Base-by-base conservation (phyloP, 768 basidiomycete genomes). In the Collybia mongolica region DNA sequence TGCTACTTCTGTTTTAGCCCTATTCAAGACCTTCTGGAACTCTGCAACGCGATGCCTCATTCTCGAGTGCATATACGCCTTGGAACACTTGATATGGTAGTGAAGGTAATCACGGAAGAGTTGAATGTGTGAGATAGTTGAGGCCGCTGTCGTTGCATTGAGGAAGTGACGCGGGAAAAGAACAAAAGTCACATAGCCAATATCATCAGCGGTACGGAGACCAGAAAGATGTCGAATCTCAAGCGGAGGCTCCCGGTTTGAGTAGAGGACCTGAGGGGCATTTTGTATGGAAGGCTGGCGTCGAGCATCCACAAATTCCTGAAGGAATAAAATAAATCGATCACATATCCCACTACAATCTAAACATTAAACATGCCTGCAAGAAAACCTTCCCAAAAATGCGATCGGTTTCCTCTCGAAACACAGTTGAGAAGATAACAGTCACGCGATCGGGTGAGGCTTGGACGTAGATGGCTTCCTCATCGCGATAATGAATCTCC, bases 271-370 rank as follows among this genome's bases (percentile, higher is more conserved):
- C 68, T 98, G 97, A 0, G 97, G 97, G 1, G 97, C 97, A 56
- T 90, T 93, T 70, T 98, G 97, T 46, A 98, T 89, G 9, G 87
- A 85, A 1, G 95, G 92, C 52, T 91, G 82, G 44, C 92, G 81
- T 48, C 97, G 82, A n/a, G 97, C 96, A 74, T 99, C 97, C 26
- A 98, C 97, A 60, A 99, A 99, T 85, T 98, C 97, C 93, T 95
- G 56, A 1, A 44, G 23, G 18, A 49, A 43, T 39, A 12, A 48
- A 20, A 15, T 9, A 26, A 2, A 53, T 64, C 20, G 51, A 39
- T 20, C 22, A 40, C 43, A 38, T 17, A 47, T 44, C 52, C 41
- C 22, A 15, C 19, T 47, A 32, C 39, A 43, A 5, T 22, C 23
- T 19, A 29, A 20, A 37, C 46, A 2, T 18, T 11, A 19, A n/a